phyloP scores from a whole-genome alignment of 2,329 filamentous ascomycete species.

The Aspergillus phoenicis region DNA sequence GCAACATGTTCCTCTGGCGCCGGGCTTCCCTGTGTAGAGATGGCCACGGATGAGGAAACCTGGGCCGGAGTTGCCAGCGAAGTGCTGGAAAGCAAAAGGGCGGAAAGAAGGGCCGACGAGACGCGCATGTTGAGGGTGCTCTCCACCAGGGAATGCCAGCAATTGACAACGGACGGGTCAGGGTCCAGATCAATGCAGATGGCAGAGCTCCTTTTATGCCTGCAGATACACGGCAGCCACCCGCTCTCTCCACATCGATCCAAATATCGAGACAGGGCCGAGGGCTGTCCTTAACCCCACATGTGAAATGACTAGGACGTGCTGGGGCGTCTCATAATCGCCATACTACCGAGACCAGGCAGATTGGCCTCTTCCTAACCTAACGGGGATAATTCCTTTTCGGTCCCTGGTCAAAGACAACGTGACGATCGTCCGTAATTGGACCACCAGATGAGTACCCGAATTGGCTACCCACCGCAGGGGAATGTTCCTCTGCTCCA shows the following conservation, averaged over 20 bases:
- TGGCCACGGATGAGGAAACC: constrained; percentile 19
- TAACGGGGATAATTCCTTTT: constrained; percentile 19
- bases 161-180: constrained; percentile 18
- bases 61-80: constrained; percentile 26
- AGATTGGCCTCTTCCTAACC: constrained; percentile 4
- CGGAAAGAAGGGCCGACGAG: constrained; percentile 24
- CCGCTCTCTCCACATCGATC: constrained; percentile 14
- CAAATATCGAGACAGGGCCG: constrained; percentile 16
- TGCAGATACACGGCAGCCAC: constrained; percentile 14
- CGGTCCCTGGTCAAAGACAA: constrained; percentile 9
- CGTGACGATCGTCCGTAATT: constrained; percentile 8
- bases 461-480: constrained; percentile 5
- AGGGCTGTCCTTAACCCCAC: constrained; percentile 20
- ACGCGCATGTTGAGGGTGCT: constrained; percentile 26
- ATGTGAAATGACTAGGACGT: constrained; percentile 23
- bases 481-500: constrained; percentile 8
- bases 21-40: constrained; percentile 15
- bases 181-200: constrained; percentile 14
- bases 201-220: constrained; percentile 22
- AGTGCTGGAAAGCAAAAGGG: constrained; percentile 27
- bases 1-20: constrained; percentile 18
- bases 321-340: constrained; percentile 13
- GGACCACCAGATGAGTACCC: not conserved
- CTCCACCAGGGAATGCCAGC: constrained; percentile 21
- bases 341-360: constrained; percentile 15